Conservation (phyloP, 2,329 filamentous ascomycete genomes). For the Xylaria sp. region DNA sequence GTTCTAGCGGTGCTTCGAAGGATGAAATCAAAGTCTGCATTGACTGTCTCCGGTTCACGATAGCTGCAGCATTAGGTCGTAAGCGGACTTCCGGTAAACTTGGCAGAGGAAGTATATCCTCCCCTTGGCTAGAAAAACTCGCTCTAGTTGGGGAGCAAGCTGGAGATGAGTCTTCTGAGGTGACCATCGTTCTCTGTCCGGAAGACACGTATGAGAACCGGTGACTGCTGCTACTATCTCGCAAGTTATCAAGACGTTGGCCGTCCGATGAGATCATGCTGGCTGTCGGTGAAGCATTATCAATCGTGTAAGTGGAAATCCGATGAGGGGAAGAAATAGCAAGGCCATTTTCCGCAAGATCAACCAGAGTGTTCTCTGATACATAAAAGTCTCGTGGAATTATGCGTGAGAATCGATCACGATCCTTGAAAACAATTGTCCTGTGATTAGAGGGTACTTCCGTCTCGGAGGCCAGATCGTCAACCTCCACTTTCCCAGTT, state of each 20-base stretch:
- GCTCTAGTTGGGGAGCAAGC: constrained; percentile 66
- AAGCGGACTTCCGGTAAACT: constrained; percentile 53
- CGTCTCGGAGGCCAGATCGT: constrained; percentile 51
- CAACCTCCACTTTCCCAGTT: constrained; percentile 63
- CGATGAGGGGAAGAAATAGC: constrained; percentile 47
- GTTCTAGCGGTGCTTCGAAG: constrained; percentile 54
- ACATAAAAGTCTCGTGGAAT: constrained; percentile 54
- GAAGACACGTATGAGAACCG: constrained; percentile 71
- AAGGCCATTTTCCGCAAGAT: constrained; percentile 46
- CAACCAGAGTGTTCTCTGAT: constrained; percentile 42
- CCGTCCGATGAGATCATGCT: constrained; percentile 70
- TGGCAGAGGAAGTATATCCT: constrained; percentile 47
- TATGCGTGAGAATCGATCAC: constrained; percentile 58
- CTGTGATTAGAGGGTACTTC: constrained; percentile 58
- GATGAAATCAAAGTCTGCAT: constrained; percentile 60
- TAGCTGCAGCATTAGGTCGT: constrained; percentile 65
- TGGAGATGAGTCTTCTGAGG: constrained; percentile 68
- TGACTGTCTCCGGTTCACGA: constrained; percentile 63
- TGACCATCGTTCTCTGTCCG: constrained; percentile 69
- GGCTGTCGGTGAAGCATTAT: constrained; percentile 68
- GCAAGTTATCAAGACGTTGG: constrained; percentile 66
- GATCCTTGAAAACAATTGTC: constrained; percentile 60
- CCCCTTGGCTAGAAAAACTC: constrained; percentile 58
- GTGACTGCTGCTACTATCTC: constrained; percentile 62
- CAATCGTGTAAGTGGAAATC: constrained; percentile 57